Evolutionary conservation across 78 protist genomes (phyloP).

Genomic region (Bigelowiella natans): DNA sequence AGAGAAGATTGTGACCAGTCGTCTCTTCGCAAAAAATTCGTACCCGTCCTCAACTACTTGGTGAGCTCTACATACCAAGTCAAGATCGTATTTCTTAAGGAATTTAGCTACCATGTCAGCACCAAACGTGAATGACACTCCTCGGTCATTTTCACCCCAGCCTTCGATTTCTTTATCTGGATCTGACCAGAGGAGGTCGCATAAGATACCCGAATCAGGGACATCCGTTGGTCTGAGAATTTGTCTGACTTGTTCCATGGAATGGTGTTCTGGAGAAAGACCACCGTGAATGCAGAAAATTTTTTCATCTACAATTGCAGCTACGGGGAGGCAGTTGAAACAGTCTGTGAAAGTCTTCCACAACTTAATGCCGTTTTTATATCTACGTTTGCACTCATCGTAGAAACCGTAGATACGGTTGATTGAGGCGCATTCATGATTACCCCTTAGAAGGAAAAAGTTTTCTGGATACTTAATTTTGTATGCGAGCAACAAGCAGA

Average conservation of each 20-base stretch:
- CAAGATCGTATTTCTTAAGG: conserved; percentile 80
- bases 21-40: conserved; percentile 94
- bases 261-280: conserved; percentile 88
- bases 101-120: conserved; percentile 80
- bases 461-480: conserved; percentile 98
- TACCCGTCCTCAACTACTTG: conserved; percentile 96
- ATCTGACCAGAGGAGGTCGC: conserved; percentile 98
- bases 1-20: conserved; percentile 91
- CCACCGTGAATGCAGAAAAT: conserved; percentile 99
- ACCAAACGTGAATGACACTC: conserved; percentile 95
- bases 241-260: conserved; percentile 80
- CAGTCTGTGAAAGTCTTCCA: conserved; percentile 95
- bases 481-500: conserved; percentile 97
- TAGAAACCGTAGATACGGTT: conserved; percentile 99
- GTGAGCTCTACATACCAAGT: conserved; percentile 94
- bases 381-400: conserved; percentile 97
- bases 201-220: conserved; percentile 92
- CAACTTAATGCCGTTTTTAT: conserved; percentile 66
- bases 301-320: conserved; percentile 94
- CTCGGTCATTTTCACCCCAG: conserved; percentile 96
- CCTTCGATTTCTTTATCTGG: conserved; percentile 87
- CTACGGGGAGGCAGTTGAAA: conserved; percentile 95
- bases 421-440: conserved; percentile 98
- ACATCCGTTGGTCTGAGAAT: conserved; percentile 93
- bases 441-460: conserved; percentile 61